Conservation (phyloP, 495 filamentous ascomycete species). For the Neurospora cerealis region DNA sequence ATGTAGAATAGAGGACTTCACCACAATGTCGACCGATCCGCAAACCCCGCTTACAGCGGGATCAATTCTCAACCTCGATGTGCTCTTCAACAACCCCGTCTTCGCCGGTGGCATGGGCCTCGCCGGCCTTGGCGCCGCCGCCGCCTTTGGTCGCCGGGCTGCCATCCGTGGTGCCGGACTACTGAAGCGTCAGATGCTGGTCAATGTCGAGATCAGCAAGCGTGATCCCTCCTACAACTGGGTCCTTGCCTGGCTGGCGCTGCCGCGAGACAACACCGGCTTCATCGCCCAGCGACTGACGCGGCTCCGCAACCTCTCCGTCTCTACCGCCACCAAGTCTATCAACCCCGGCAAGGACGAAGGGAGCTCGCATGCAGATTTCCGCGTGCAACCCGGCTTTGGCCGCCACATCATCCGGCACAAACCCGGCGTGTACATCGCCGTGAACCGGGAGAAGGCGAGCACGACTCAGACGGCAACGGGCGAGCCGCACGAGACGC, state of each 20-base stretch:
- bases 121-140: slow-evolving; percentile 68
- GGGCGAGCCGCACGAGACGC: slow-evolving; percentile 86
- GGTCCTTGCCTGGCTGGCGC: slow-evolving; percentile 88
- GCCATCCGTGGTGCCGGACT: slow-evolving; percentile 57
- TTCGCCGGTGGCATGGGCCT: slow-evolving; percentile 68
- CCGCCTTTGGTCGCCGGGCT: slow-evolving; percentile 66
- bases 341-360: slow-evolving; percentile 52
- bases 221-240: slow-evolving; percentile 89
- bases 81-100: slow-evolving; percentile 45
- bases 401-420: slow-evolving; percentile 82
- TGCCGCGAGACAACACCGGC: slow-evolving; percentile 51
- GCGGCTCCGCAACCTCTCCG: slow-evolving; percentile 38
- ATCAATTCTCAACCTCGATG: slow-evolving; percentile 35
- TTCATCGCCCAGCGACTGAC: slow-evolving; percentile 38
- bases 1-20: slow-evolving; percentile 8
- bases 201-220: slow-evolving; percentile 89
- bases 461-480: slow-evolving; percentile 59
- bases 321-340: slow-evolving; percentile 42
- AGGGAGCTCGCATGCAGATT: slow-evolving; percentile 64
- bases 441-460: slow-evolving; percentile 75
- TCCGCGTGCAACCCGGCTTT: slow-evolving; percentile 81
- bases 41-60: neutral
- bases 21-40: neutral
- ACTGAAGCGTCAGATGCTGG: slow-evolving; percentile 75
- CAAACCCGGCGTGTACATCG: slow-evolving; percentile 66